Conservation (phyloP, 2,329 filamentous ascomycete genomes). For the Penicillium sp. region DNA sequence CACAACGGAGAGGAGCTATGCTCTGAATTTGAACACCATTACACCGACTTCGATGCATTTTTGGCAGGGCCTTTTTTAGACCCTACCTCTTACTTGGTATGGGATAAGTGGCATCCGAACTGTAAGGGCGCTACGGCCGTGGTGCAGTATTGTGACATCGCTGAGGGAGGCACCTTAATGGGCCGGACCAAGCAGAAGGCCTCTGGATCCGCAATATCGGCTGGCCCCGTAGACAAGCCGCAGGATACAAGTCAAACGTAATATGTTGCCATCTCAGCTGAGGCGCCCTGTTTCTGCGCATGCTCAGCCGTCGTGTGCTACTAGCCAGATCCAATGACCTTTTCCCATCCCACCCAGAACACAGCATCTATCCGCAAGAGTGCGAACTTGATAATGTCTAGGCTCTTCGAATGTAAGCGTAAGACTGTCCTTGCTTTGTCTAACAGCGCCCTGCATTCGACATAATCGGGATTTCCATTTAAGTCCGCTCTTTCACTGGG, state of each 20-base stretch:
- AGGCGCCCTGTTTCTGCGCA: slow-evolving; percentile 9
- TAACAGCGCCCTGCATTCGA: too few species aligned
- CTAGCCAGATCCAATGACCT: neutral
- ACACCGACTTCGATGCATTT: slow-evolving; percentile 19
- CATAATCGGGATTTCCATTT: too few species aligned
- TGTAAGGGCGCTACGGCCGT: slow-evolving; percentile 21
- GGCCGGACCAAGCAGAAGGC: slow-evolving; percentile 17
- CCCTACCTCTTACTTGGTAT: slow-evolving; percentile 24
- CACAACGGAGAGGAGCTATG: too few species aligned
- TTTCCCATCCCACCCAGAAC: too few species aligned
- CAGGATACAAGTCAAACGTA: slow-evolving; percentile 4
- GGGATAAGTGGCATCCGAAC: slow-evolving; percentile 26
- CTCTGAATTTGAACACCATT: slow-evolving; percentile 14
- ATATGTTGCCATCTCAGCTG: slow-evolving; percentile 2
- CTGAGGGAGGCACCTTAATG: slow-evolving; percentile 23
- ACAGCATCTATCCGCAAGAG: too few species aligned
- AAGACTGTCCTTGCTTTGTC: too few species aligned
- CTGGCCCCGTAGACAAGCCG: slow-evolving; percentile 10
- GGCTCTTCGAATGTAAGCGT: too few species aligned
- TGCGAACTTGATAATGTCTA: too few species aligned
- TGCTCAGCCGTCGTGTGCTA: slow-evolving; percentile 14
- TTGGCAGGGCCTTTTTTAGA: slow-evolving; percentile 23
- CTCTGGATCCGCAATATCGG: slow-evolving; percentile 8
- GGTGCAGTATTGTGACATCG: slow-evolving; percentile 22
- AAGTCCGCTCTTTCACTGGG: too few species aligned